Conservation (phyloP, 306 rosid genomes). For the Myrica gale region DNA sequence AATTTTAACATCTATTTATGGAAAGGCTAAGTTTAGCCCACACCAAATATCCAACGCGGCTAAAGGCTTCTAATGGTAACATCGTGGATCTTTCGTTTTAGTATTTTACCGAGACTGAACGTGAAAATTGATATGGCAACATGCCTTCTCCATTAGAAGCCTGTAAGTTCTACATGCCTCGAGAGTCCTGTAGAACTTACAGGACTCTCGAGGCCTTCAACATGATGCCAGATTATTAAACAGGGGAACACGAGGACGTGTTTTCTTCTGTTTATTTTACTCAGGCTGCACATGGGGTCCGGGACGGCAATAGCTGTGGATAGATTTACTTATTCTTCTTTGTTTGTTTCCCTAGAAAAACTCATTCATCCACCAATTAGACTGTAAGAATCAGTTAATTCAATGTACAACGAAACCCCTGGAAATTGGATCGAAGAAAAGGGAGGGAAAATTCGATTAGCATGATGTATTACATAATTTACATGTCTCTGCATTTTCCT, state of each 20-base stretch:
- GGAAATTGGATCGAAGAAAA: background rate
- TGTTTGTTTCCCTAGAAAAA: background rate
- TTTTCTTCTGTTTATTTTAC: background rate
- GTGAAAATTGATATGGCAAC: background rate
- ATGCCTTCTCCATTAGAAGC: background rate
- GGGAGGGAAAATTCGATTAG: background rate
- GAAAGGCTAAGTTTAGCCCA: slow-evolving; percentile 10
- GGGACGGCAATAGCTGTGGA: slow-evolving; percentile 9
- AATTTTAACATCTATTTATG: background rate
- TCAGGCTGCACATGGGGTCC: slow-evolving; percentile 35
- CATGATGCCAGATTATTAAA: slow-evolving; percentile 25
- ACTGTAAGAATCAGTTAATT: background rate
- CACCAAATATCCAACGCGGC: background rate
- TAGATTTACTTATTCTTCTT: background rate
- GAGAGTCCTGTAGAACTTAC: slow-evolving; percentile 22
- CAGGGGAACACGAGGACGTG: slow-evolving; percentile 11
- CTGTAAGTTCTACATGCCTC: too few species aligned
- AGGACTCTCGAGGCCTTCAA: slow-evolving; percentile 23
- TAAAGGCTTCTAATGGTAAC: background rate
- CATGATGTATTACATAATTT: background rate
- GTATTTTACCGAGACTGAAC: background rate
- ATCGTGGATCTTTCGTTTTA: slow-evolving; percentile 6
- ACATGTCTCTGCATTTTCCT: too few species aligned
- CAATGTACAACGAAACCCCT: background rate
- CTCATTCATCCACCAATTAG: background rate